Percentiles rank a stretch among this genome's conserved stretches.
phyloP scores from a whole-genome alignment of 768 basidiomycete species.

The Boletus bicolor region DNA sequence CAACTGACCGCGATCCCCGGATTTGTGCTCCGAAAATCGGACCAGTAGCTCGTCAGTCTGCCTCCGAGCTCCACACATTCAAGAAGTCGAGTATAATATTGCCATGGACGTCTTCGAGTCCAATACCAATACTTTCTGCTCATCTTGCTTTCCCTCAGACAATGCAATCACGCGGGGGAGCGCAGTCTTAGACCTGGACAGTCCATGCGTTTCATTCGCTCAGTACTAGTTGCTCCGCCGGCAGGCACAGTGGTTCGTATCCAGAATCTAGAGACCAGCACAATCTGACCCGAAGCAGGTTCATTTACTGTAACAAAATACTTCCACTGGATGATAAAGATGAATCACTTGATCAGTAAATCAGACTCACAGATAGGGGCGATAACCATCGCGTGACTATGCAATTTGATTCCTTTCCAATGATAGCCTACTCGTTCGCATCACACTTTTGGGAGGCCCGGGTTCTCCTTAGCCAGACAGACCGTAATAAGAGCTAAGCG shows the following conservation, averaged over 20 bases:
- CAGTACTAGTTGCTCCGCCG: too few relatives aligned
- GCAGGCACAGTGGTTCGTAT: not conserved
- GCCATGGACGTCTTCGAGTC: not conserved
- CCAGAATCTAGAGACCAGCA: not conserved
- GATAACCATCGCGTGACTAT: not conserved
- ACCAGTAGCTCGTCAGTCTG: not conserved
- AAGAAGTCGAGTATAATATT: not conserved
- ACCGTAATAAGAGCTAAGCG: too few relatives aligned
- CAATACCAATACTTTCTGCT: not conserved
- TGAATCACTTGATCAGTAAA: too few relatives aligned
- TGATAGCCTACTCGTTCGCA: too few relatives aligned
- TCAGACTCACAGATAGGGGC: not conserved
- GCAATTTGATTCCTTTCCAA: too few relatives aligned
- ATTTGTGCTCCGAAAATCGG: not conserved
- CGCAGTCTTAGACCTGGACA: not conserved
- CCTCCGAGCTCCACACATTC: not conserved
- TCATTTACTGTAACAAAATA: too few relatives aligned
- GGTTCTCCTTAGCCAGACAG: too few relatives aligned
- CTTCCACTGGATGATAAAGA: too few relatives aligned
- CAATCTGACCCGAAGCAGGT: not conserved
- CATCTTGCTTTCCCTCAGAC: not conserved
- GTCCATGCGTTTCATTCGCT: not conserved
- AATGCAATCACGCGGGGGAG: not conserved
- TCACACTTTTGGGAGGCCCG: too few relatives aligned
- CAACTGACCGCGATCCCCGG: too few relatives aligned